Evolutionary conservation across 2,329 filamentous ascomycete genomes (phyloP).

Genomic region (Alternaria sp.): DNA sequence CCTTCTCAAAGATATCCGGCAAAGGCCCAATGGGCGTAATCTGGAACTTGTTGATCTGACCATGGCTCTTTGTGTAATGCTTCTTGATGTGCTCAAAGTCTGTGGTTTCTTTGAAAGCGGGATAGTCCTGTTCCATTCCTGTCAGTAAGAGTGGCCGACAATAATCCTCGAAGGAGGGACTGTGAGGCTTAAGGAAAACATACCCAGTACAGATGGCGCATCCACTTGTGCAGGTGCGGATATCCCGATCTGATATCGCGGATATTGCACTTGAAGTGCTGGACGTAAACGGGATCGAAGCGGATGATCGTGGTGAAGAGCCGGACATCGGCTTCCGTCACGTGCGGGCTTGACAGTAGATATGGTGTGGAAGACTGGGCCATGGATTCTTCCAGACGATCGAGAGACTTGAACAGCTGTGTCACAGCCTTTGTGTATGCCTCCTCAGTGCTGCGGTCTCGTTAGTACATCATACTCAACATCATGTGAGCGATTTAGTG

Average conservation of each 20-base stretch:
- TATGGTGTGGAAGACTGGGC: constrained; percentile 52
- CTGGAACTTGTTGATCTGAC: constrained; percentile 67
- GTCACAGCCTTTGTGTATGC: constrained; percentile 56
- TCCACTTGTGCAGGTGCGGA: constrained; percentile 79
- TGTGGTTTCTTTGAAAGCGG: constrained; percentile 81
- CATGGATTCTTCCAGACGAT: constrained; percentile 55
- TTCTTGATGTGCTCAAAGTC: constrained; percentile 96
- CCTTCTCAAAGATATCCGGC: constrained; percentile 78
- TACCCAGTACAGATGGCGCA: constrained; percentile 81
- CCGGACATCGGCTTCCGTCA: constrained; percentile 59
- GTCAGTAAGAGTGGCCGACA: neutral
- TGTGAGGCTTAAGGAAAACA: neutral
- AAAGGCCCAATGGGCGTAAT: constrained; percentile 88
- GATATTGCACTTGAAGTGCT: constrained; percentile 79
- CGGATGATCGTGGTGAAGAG: constrained; percentile 66
- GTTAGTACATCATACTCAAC: neutral
- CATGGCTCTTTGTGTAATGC: constrained; percentile 71
- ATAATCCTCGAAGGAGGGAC: too few species aligned
- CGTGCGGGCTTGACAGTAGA: constrained; percentile 51
- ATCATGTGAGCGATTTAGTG: neutral
- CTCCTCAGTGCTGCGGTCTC: constrained; percentile 50
- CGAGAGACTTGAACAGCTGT: constrained; percentile 56
- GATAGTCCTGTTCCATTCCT: constrained; percentile 54
- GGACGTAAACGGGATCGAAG: constrained; percentile 63
- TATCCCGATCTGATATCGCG: constrained; percentile 85